Evolutionary conservation across 306 rosid species (phyloP).

Genomic region (Vicia faba): DNA sequence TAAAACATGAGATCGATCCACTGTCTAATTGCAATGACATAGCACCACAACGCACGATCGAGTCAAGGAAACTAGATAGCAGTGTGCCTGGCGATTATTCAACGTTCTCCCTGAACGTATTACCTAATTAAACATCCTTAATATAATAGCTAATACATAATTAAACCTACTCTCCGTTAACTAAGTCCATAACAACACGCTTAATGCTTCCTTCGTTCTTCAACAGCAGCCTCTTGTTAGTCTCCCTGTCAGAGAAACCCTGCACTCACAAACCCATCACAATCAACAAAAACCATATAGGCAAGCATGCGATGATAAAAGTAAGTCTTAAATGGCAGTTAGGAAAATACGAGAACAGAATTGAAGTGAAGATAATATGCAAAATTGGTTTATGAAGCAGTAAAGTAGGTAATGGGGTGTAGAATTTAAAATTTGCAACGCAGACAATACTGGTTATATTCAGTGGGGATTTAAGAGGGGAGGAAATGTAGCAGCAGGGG

Average conservation of each 20-base stretch:
- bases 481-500: background rate
- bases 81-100: conserved; percentile 13
- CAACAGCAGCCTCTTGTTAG: conserved; percentile 71
- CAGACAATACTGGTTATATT: background rate
- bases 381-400: background rate
- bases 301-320: background rate
- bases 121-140: background rate
- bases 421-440: background rate
- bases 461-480: too few relatives aligned
- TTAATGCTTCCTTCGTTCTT: conserved; percentile 92
- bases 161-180: conserved; percentile 56
- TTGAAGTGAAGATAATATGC: background rate
- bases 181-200: conserved; percentile 85
- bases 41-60: conserved; percentile 29
- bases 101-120: background rate
- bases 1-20: conserved; percentile 29
- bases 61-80: background rate
- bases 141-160: conserved; percentile 18
- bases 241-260: conserved; percentile 72
- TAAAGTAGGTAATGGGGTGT: background rate
- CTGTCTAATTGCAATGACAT: conserved; percentile 23
- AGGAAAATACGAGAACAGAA: background rate
- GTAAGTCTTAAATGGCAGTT: background rate
- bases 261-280: conserved; percentile 40
- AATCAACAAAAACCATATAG: background rate